Conservation (phyloP, 306 rosid species). For the Corylus heterophylla region DNA sequence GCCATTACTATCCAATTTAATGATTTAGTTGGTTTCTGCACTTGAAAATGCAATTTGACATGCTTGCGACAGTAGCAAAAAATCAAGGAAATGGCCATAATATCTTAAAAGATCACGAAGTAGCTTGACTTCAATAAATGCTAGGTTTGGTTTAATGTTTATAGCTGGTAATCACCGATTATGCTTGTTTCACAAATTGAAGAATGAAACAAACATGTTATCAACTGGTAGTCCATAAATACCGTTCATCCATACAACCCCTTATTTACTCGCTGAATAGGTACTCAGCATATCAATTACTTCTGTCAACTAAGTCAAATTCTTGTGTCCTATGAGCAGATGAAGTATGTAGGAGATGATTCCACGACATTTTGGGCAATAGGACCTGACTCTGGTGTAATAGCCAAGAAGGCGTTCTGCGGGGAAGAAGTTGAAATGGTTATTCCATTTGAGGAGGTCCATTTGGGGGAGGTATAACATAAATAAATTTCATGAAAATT, state of each 20-base stretch:
- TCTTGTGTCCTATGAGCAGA: conserved; percentile 43
- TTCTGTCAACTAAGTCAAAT: conserved; percentile 27
- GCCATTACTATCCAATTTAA: not conserved
- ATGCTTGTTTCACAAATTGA: not conserved
- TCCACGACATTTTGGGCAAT: conserved; percentile 87
- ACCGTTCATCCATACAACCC: not conserved
- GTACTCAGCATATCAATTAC: conserved; percentile 13
- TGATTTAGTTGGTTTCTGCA: not conserved
- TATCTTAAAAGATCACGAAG: not conserved
- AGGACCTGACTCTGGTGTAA: conserved; percentile 77
- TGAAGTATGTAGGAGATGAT: conserved; percentile 90
- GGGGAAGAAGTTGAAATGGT: conserved; percentile 89
- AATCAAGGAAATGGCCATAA: not conserved
- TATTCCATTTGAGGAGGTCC: conserved; percentile 87
- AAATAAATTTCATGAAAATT: not conserved
- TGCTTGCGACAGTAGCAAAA: not conserved
- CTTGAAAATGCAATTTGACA: not conserved
- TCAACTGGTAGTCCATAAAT: not conserved
- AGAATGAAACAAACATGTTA: not conserved
- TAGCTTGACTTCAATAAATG: conserved; percentile 3
- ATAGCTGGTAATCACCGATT: not conserved
- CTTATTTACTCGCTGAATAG: not conserved
- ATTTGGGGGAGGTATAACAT: conserved; percentile 74
- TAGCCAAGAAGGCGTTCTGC: conserved; percentile 65
- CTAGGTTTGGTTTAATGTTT: not conserved